A percentile compares a stretch with the other conserved stretches of the same genome.
Conservation (phyloP, 306 rosid genomes). For the Lathyrus tuberosus region DNA sequence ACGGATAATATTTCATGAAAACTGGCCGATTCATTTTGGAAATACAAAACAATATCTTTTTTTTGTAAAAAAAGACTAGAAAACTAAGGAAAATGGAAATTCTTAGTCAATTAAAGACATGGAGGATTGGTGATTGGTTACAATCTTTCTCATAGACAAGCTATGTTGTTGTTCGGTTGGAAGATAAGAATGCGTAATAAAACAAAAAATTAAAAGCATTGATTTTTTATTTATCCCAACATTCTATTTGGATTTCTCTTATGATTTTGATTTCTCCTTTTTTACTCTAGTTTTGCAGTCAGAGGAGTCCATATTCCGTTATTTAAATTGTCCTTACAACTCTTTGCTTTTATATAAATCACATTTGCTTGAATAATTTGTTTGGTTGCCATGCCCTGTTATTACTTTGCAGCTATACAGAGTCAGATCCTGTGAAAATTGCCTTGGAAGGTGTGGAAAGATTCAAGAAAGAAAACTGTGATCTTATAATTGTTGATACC, state of each 20-base stretch:
- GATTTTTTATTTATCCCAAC: conserved; percentile 1
- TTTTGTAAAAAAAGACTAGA: too few species aligned
- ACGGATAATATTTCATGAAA: too few species aligned
- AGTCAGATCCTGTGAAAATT: neutral
- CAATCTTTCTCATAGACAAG: too few species aligned
- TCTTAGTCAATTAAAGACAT: too few species aligned
- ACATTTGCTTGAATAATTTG: too few species aligned
- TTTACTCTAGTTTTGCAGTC: neutral
- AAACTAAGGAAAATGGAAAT: too few species aligned
- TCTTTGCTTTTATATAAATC: conserved; percentile 7
- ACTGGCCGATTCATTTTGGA: too few species aligned
- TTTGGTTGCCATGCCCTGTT: too few species aligned
- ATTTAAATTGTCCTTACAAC: neutral
- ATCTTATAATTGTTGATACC: neutral
- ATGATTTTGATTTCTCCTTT: neutral
- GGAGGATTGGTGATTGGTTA: too few species aligned
- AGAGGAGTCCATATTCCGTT: neutral
- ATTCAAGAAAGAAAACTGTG: neutral
- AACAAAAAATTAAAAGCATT: neutral
- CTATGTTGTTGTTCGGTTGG: neutral
- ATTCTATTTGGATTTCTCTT: conserved; percentile 18
- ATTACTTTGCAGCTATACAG: conserved; percentile 47
- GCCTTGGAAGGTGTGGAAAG: neutral
- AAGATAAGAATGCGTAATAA: neutral
- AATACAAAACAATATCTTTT: neutral